These are phyloP conservation scores for Fusarium nodosum DNA, from an alignment of 2,329 filamentous ascomycete genomes.

Conservation along the genomic window DNA sequence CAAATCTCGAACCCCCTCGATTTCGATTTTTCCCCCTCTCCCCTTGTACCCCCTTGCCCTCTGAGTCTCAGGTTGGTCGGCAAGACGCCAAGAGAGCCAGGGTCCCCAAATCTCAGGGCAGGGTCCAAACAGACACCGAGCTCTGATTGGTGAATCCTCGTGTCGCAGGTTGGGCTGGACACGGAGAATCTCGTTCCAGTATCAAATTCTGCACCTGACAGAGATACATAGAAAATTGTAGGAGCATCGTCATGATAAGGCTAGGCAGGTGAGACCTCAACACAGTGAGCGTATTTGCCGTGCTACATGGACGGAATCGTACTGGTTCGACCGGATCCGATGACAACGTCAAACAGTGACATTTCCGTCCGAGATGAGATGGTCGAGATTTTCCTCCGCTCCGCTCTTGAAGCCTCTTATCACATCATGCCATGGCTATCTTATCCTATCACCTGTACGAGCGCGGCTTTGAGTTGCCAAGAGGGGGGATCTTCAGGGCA, in stretches of 20 bases:
- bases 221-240: constrained; percentile 22
- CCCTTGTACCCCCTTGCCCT: constrained; percentile 25
- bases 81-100: constrained; percentile 35
- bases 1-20: constrained; percentile 31
- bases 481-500: constrained; percentile 4
- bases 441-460: constrained; percentile 3
- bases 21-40: constrained; percentile 1
- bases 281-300: constrained; percentile 29
- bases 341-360: constrained; percentile 33
- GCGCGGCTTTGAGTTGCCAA: constrained; percentile 24
- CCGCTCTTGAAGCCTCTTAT: constrained; percentile 22
- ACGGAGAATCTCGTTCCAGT: constrained; percentile 47
- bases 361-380: constrained; percentile 42
- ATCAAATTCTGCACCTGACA: constrained; percentile 39
- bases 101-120: constrained; percentile 25
- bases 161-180: constrained; percentile 49
- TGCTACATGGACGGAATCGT: constrained; percentile 39
- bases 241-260: constrained; percentile 26
- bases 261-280: constrained; percentile 1
- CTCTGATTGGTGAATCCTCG: constrained; percentile 40
- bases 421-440: constrained; percentile 1
- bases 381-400: constrained; percentile 19
- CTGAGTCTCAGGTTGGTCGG: constrained; percentile 48
- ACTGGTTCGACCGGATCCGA: constrained; percentile 35
- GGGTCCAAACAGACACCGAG: constrained; percentile 11